These are phyloP conservation scores for Erythrobasidium yunnanense DNA, from an alignment of 768 basidiomycete genomes.

Conservation along the genomic window DNA sequence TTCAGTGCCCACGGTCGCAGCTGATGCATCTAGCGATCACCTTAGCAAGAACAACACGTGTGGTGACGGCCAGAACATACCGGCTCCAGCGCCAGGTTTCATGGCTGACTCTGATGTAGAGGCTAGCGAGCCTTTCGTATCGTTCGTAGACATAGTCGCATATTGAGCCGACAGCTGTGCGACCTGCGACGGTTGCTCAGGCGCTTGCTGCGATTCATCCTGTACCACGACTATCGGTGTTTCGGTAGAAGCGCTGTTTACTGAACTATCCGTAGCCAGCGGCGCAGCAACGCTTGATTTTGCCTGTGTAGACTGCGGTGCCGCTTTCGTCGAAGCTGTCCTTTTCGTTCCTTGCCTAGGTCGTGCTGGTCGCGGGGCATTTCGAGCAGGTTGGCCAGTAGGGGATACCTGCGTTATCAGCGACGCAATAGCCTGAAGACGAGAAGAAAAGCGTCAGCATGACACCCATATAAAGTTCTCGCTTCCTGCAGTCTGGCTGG, in stretches of 20 bases:
- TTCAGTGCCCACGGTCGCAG: too few relatives aligned
- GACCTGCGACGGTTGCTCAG: not conserved
- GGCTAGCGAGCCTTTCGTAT: not conserved
- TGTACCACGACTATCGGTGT: not conserved
- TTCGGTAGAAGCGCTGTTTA: not conserved
- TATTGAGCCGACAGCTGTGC: not conserved
- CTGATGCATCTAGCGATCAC: too few relatives aligned
- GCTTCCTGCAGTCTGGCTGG: too few relatives aligned
- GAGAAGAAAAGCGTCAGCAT: not conserved
- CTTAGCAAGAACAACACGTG: too few relatives aligned
- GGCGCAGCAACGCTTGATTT: not conserved
- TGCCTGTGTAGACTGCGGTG: too few relatives aligned
- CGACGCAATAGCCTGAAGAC: constrained; percentile 25
- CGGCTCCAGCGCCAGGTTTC: not conserved
- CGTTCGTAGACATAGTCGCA: not conserved
- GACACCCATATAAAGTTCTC: too few relatives aligned
- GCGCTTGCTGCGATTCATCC: not conserved
- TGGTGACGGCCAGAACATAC: too few relatives aligned
- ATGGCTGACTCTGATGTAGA: not conserved
- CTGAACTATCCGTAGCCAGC: not conserved
- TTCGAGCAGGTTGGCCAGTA: constrained; percentile 27
- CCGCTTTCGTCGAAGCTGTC: not conserved
- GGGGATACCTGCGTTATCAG: constrained; percentile 32
- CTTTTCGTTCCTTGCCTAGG: constrained; percentile 19
- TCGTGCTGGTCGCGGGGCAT: constrained; percentile 13